A percentile compares a stretch with the other conserved stretches of the same genome.
phyloP scores from a whole-genome alignment of 2,329 filamentous ascomycete species.

The Rasamsonia emersonii region DNA sequence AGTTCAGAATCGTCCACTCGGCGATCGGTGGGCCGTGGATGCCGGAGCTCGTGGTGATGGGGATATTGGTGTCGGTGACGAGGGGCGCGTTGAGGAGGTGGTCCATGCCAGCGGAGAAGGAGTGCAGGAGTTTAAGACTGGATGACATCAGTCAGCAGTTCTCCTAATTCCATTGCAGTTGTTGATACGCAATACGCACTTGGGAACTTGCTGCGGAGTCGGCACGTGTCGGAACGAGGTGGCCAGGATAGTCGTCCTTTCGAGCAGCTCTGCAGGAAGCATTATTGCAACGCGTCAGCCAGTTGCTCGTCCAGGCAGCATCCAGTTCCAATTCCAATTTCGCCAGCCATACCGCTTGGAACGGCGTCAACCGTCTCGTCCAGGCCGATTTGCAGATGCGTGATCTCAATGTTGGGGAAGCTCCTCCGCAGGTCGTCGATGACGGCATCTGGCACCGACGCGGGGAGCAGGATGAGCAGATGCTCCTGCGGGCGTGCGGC shows the following conservation, averaged over 20 bases:
- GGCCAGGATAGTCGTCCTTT: not conserved
- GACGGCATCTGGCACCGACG: conserved; percentile 31
- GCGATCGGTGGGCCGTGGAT: conserved; percentile 57
- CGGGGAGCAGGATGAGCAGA: conserved; percentile 37
- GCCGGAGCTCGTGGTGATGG: conserved; percentile 46
- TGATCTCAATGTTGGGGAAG: conserved; percentile 40
- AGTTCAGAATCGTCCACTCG: conserved; percentile 59
- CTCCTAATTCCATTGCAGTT: conserved; percentile 1
- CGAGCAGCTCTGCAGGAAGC: not conserved
- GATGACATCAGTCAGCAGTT: conserved; percentile 4
- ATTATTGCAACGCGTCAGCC: not conserved
- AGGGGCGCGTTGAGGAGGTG: conserved; percentile 46
- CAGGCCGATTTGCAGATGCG: conserved; percentile 21
- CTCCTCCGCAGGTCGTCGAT: conserved; percentile 30
- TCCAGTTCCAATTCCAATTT: conserved; percentile 11
- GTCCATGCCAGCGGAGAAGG: conserved; percentile 51
- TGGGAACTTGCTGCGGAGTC: conserved; percentile 3
- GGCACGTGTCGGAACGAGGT: not conserved
- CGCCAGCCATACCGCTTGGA: no score
- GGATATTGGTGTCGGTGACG: conserved; percentile 43
- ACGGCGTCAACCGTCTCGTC: no score
- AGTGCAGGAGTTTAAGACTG: conserved; percentile 45
- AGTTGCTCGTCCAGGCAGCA: conserved; percentile 7
- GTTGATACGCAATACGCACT: not conserved
- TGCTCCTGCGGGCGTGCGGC: no score